phyloP scores from a whole-genome alignment of 768 basidiomycete species.

The Naematelia encephala region DNA sequence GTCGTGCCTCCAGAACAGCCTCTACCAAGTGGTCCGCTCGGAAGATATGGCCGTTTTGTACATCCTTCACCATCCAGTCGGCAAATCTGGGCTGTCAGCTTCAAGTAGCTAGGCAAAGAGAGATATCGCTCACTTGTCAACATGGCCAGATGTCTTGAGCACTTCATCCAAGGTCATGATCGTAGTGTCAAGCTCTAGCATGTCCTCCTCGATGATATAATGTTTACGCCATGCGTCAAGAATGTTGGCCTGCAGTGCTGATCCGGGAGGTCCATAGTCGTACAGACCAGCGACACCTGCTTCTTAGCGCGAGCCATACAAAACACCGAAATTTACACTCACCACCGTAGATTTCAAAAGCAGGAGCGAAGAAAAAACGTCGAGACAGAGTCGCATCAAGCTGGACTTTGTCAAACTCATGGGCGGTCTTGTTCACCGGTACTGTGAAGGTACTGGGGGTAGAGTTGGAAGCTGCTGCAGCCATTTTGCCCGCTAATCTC shows the following conservation, averaged over 20 bases:
- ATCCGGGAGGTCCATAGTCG: constrained; percentile 96
- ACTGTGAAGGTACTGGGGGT: constrained; percentile 31
- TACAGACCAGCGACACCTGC: constrained; percentile 94
- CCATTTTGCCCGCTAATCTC: constrained; percentile 3
- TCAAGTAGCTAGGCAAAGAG: background rate
- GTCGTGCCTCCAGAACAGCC: constrained; percentile 79
- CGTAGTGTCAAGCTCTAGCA: constrained; percentile 97
- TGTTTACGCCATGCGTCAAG: constrained; percentile 94
- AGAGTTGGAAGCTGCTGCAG: constrained; percentile 39
- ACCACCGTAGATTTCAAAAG: constrained; percentile 99
- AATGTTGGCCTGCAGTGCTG: constrained; percentile 93
- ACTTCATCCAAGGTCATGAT: constrained; percentile 94
- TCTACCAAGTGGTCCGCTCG: constrained; percentile 96
- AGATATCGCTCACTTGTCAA: constrained; percentile 61
- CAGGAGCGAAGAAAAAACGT: constrained; percentile 95
- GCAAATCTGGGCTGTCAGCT: constrained; percentile 60
- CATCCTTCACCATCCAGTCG: constrained; percentile 99
- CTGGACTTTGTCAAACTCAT: constrained; percentile 78
- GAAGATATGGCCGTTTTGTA: constrained; percentile 90
- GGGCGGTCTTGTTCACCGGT: constrained; percentile 73
- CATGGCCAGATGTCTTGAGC: constrained; percentile 95
- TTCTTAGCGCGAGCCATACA: constrained; percentile 4
- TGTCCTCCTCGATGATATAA: constrained; percentile 96
- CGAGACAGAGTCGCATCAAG: constrained; percentile 82
- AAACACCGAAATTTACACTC: constrained; percentile 41